These are phyloP conservation scores for Apiotrichum sp. DNA, from an alignment of 1,284 basidiomycete species.

Conservation along the genomic window DNA sequence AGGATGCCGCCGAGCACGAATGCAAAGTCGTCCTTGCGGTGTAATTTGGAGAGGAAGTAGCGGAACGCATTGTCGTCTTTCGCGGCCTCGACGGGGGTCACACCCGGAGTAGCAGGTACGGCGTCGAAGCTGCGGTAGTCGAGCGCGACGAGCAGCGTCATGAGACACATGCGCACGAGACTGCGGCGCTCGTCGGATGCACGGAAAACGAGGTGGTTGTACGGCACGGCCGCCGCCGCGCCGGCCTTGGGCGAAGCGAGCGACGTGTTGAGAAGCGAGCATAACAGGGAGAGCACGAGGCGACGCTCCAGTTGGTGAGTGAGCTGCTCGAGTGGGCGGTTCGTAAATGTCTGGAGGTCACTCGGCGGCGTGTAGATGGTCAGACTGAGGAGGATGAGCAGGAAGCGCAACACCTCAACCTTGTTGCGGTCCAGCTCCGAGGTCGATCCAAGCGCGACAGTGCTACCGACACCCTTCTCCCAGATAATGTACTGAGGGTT, in stretches of 20 bases:
- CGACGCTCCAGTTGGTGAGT: conserved; percentile 71
- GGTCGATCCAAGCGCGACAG: conserved; percentile 62
- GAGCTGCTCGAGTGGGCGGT: conserved; percentile 66
- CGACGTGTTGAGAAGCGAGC: conserved; percentile 82
- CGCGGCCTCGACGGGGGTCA: conserved; percentile 10
- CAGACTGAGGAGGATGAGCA: conserved; percentile 75
- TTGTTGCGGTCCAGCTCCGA: conserved; percentile 70
- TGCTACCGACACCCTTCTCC: conserved; percentile 85
- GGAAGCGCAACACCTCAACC: conserved; percentile 74
- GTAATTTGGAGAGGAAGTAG: conserved; percentile 86
- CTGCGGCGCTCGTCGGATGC: conserved; percentile 64
- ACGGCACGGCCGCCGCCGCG: conserved; percentile 56
- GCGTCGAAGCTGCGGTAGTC: conserved; percentile 64
- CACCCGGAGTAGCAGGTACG: conserved; percentile 4
- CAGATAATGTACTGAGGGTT: conserved; percentile 52
- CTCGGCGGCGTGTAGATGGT: conserved; percentile 75
- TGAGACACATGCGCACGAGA: conserved; percentile 65
- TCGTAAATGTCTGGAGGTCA: conserved; percentile 62
- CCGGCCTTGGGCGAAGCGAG: conserved; percentile 58
- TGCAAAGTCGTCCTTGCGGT: conserved; percentile 77
- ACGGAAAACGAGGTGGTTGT: conserved; percentile 84
- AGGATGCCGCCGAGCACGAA: conserved; percentile 71
- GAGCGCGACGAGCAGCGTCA: conserved; percentile 66
- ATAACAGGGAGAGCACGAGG: conserved; percentile 77
- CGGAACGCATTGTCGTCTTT: conserved; percentile 76